These are phyloP conservation scores for Aquanectria penicillioides DNA, from an alignment of 2,329 filamentous ascomycete genomes.

Conservation along the genomic window DNA sequence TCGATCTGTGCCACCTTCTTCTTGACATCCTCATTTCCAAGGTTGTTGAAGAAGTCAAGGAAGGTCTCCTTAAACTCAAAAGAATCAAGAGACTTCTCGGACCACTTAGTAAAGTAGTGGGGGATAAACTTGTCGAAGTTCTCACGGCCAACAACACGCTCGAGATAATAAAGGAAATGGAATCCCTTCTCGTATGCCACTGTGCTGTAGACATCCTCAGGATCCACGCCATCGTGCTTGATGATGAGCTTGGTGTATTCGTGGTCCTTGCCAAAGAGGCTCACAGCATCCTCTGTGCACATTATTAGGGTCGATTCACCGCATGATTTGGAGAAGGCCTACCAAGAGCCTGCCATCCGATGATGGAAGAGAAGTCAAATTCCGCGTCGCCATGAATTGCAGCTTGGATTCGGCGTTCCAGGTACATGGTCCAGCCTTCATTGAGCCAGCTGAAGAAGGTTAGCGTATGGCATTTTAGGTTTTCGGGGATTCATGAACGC, in stretches of 20 bases:
- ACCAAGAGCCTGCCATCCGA: constrained; percentile 90
- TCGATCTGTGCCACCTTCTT: constrained; percentile 78
- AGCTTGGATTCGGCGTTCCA: constrained; percentile 85
- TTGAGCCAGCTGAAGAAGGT: constrained; percentile 66
- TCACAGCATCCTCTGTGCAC: constrained; percentile 75
- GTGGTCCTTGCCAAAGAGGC: constrained; percentile 82
- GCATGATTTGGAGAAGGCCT: constrained; percentile 32
- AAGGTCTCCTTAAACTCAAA: constrained; percentile 94
- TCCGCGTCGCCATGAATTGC: constrained; percentile 83
- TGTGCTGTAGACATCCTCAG: constrained; percentile 93
- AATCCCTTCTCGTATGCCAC: constrained; percentile 98
- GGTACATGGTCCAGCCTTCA: constrained; percentile 92
- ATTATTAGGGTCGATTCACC: constrained; percentile 20
- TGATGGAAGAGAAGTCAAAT: constrained; percentile 94
- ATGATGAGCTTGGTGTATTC: constrained; percentile 93
- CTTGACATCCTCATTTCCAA: constrained; percentile 70
- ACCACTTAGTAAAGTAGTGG: constrained; percentile 89
- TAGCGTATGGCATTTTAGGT: neutral
- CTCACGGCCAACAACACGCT: constrained; percentile 83
- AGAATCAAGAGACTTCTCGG: constrained; percentile 87
- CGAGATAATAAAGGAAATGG: constrained; percentile 90
- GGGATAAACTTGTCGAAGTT: constrained; percentile 96
- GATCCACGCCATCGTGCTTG: constrained; percentile 88
- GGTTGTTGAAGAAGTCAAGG: constrained; percentile 79
- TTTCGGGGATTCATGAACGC: constrained; percentile 49